A percentile compares a stretch with the other conserved stretches of the same genome.
Evolutionary conservation across 2,329 filamentous ascomycete genomes (phyloP).

Genomic region (Orbilia ellipsospora): DNA sequence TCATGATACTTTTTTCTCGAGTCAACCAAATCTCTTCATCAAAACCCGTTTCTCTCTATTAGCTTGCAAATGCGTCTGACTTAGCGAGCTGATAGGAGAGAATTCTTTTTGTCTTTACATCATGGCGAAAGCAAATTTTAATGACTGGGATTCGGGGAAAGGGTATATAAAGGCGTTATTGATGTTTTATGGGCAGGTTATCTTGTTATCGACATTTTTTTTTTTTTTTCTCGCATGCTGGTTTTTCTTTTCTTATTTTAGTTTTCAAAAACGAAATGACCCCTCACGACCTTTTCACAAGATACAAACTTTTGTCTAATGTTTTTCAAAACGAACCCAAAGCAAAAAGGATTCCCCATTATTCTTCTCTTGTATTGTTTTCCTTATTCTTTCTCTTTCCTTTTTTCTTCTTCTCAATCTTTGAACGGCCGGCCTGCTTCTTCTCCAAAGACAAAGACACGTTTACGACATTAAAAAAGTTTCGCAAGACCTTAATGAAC

Average conservation of each 20-base stretch:
- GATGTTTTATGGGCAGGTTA: constrained; percentile 55
- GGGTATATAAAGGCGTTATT: constrained; percentile 61
- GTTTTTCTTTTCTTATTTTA: constrained; percentile 56
- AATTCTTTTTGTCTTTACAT: constrained; percentile 50
- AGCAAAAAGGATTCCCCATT: constrained; percentile 56
- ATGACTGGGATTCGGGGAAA: constrained; percentile 62
- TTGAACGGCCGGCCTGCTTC: constrained; percentile 48
- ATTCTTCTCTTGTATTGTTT: constrained; percentile 56
- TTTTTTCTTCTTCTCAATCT: constrained; percentile 44
- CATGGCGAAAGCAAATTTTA: constrained; percentile 54
- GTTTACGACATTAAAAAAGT: constrained; percentile 53
- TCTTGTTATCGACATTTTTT: constrained; percentile 47
- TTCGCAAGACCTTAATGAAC: constrained; percentile 55
- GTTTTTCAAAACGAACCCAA: constrained; percentile 44
- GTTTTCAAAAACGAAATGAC: constrained; percentile 54
- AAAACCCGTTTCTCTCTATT: constrained; percentile 54
- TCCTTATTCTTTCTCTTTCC: constrained; percentile 12
- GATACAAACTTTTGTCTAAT: constrained; percentile 53
- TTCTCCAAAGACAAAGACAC: constrained; percentile 22
- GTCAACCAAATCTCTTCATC: constrained; percentile 51
- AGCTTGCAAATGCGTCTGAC: constrained; percentile 45
- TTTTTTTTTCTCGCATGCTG: constrained; percentile 17
- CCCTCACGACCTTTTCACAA: constrained; percentile 39
- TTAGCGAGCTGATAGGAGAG: constrained; percentile 17
- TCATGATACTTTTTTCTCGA: constrained; percentile 57